Evolutionary conservation across 2,329 filamentous ascomycete genomes (phyloP), one percentile per base, ranked within the genome.

Genomic region (Neurospora sp.): DNA sequence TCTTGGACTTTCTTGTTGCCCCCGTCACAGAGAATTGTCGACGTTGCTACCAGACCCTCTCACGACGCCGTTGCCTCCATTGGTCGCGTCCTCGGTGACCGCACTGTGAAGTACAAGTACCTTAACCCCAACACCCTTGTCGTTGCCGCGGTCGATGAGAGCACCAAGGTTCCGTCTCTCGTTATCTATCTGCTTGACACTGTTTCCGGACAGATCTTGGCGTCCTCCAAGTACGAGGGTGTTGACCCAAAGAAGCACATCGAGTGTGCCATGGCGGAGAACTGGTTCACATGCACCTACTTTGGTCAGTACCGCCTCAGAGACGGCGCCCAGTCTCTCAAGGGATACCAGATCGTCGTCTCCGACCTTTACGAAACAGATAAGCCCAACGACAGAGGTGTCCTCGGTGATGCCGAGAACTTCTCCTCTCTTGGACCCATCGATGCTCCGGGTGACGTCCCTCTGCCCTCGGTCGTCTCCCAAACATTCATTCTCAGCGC

Each of bases 91-190:
- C 87, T 99, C 28, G 94, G 93, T 36, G 91, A 99, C 77, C 88
- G 96, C 62, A 90, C 89, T n/a, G 96, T 99, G 66, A 87, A 95
- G 73, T 99, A 99, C 87, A 99, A 99, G 82, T 98, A 98, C 78
- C 83, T 99, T 52, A 97, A 96, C 81, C 89, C 92, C 0, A 97
- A 97, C 80, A 86, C 92, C 6, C 84, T 93, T 2, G 85, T 98
- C 0, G 84, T 97, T 66, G 92, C 91, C 1, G 85, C 92, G 1
- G 81, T 89, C 2, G 85, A 90, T 40, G 85, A 90, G 28, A 81
- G 83, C 11, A 77, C 84, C 2, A 85, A 83, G 3, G 28, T 62
- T 62, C 52, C 52, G 10, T 85, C 85, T 0, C 87, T 93, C 8
- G 89, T 88, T 0, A 84, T 96, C 72, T 93, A 95, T 76, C 84